Conservation (phyloP, 192 early-diverging fungal species). For the Podochytrium sp. region DNA sequence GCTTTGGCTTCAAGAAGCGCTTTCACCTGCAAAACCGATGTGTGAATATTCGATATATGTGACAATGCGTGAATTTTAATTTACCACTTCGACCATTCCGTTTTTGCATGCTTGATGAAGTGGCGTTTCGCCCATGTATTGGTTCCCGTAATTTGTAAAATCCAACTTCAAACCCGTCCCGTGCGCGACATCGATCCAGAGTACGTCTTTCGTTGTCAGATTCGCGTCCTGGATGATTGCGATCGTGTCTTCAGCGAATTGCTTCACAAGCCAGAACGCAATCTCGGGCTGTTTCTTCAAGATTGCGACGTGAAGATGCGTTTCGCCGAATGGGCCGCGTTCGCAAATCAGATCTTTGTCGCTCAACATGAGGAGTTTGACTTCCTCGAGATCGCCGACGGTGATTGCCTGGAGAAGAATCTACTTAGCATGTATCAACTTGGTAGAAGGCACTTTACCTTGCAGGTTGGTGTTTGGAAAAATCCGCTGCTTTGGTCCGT, state of each 20-base stretch:
- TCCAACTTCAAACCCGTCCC: neutral
- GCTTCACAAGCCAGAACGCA: neutral
- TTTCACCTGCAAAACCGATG: neutral
- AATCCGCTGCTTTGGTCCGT: conserved; percentile 6
- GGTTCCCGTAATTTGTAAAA: neutral
- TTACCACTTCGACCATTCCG: conserved; percentile 1
- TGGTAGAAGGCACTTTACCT: neutral
- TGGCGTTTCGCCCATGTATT: conserved; percentile 4
- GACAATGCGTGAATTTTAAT: neutral
- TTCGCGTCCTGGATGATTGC: neutral
- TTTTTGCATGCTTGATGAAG: conserved; percentile 21
- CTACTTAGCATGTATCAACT: neutral
- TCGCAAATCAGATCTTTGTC: neutral
- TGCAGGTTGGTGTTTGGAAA: conserved; percentile 2
- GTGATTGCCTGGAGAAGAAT: conserved; percentile 13
- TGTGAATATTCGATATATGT: neutral
- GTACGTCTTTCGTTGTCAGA: neutral
- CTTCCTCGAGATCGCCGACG: neutral
- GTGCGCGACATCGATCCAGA: conserved; percentile 6
- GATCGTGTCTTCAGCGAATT: neutral
- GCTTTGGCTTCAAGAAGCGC: neutral
- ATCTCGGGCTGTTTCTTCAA: conserved; percentile 9
- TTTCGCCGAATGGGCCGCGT: conserved; percentile 15
- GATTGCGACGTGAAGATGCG: conserved; percentile 16
- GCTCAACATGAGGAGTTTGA: neutral